Percentiles rank a stretch among this genome's conserved stretches.
phyloP scores from a whole-genome alignment of 305 asterid genomes.

The Fraxinus xanthoxyloides region DNA sequence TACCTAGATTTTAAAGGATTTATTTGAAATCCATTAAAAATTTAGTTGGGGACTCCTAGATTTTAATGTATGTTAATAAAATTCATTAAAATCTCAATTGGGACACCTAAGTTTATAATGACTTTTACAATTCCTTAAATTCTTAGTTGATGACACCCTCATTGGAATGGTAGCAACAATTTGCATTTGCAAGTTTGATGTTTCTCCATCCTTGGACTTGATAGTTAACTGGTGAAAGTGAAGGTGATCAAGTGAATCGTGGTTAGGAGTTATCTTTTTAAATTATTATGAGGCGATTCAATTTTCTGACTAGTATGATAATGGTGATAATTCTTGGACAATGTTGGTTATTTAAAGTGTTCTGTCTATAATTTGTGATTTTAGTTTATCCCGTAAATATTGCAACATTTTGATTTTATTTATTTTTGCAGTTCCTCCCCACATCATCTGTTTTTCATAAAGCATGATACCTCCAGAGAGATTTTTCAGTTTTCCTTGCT shows the following conservation, averaged over 20 bases:
- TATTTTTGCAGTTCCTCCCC: not conserved
- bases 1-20: too few relatives aligned
- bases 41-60: too few relatives aligned
- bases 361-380: not conserved
- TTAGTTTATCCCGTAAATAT: not conserved
- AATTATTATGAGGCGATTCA: not conserved
- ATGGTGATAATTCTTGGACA: not conserved
- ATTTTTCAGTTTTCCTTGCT: not conserved
- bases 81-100: too few relatives aligned
- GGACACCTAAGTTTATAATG: too few relatives aligned
- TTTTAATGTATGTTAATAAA: too few relatives aligned
- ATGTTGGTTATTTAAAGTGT: not conserved
- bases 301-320: not conserved
- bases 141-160: not conserved
- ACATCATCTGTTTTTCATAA: not conserved
- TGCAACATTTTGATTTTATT: not conserved
- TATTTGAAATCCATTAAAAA: too few relatives aligned
- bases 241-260: not conserved
- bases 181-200: slow-evolving; percentile 1
- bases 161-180: not conserved
- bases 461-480: not conserved
- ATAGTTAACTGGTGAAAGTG: not conserved
- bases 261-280: not conserved
- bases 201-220: not conserved
- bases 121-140: too few relatives aligned